Evolutionary conservation across 768 basidiomycete genomes (phyloP).

Genomic region (Rickenella mellea): DNA sequence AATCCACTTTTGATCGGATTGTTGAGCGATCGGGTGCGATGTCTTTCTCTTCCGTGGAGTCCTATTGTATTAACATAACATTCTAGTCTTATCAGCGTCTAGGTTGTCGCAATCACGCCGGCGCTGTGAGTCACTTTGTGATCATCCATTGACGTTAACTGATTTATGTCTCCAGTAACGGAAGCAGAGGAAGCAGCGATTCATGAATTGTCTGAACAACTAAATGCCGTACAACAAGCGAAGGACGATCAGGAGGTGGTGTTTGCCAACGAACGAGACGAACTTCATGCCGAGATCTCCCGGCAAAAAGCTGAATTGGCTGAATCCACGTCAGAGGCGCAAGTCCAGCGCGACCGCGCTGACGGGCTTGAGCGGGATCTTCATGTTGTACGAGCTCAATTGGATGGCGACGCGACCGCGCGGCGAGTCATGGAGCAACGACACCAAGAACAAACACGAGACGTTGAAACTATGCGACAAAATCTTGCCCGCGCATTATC

Average conservation of each 20-base stretch:
- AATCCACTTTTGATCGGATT: slow-evolving; percentile 76
- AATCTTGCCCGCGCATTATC: slow-evolving; percentile 49
- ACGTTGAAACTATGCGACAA: slow-evolving; percentile 45
- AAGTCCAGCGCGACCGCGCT: slow-evolving; percentile 40
- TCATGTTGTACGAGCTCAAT: slow-evolving; percentile 48
- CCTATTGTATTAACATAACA: slow-evolving; percentile 2
- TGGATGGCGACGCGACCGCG: slow-evolving; percentile 53
- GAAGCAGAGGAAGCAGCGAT: slow-evolving; percentile 72
- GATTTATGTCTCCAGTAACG: slow-evolving; percentile 33
- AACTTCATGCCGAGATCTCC: slow-evolving; percentile 46
- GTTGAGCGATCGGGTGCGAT: slow-evolving; percentile 74
- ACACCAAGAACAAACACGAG: slow-evolving; percentile 43
- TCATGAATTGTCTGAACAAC: slow-evolving; percentile 61
- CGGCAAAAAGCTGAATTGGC: slow-evolving; percentile 38
- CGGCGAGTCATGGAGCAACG: slow-evolving; percentile 57
- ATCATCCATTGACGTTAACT: not conserved
- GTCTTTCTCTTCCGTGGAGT: not conserved
- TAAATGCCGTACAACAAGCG: slow-evolving; percentile 48
- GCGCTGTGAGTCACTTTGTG: slow-evolving; percentile 45
- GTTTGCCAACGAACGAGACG: slow-evolving; percentile 49
- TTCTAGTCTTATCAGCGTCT: slow-evolving; percentile 66
- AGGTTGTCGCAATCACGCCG: slow-evolving; percentile 58
- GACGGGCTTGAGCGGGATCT: slow-evolving; percentile 57
- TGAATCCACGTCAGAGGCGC: slow-evolving; percentile 25
- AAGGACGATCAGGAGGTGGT: slow-evolving; percentile 45